phyloP scores from a whole-genome alignment of 306 rosid species.

The Dalbergia oliveri region DNA sequence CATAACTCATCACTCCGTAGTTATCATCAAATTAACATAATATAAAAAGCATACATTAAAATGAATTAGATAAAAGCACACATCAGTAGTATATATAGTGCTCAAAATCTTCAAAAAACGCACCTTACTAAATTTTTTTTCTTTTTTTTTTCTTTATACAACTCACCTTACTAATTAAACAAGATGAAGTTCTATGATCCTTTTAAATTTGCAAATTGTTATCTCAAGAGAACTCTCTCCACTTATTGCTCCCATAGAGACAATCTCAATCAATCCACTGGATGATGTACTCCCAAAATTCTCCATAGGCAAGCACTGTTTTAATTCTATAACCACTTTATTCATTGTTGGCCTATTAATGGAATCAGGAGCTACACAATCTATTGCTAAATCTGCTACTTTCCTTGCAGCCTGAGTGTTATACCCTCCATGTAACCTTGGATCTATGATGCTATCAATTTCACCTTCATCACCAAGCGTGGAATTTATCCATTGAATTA shows the following conservation, averaged over 20 bases:
- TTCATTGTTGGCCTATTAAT: background rate
- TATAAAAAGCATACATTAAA: no score
- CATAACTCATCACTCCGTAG: background rate
- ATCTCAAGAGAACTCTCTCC: constrained; percentile 34
- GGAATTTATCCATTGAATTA: constrained; percentile 17
- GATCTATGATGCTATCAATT: constrained; percentile 3
- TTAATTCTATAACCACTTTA: constrained; percentile 24
- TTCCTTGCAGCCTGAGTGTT: background rate
- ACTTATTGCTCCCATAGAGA: background rate
- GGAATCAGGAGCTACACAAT: background rate
- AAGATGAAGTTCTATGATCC: background rate
- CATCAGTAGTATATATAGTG: no score
- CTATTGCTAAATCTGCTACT: constrained; percentile 2
- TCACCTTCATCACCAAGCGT: background rate
- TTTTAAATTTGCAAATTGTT: background rate
- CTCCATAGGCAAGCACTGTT: background rate
- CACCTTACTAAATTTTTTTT: no score
- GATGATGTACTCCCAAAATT: background rate
- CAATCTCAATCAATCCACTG: background rate
- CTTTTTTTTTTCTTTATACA: no score
- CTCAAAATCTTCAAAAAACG: no score
- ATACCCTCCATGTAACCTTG: constrained; percentile 25
- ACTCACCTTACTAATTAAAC: no score
- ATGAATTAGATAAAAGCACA: no score
- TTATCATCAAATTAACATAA: no score